Evolutionary conservation across 169 alveolate genomes (phyloP), one percentile per base, ranked within the genome.

Genomic region (Toxoplasma gondii): DNA sequence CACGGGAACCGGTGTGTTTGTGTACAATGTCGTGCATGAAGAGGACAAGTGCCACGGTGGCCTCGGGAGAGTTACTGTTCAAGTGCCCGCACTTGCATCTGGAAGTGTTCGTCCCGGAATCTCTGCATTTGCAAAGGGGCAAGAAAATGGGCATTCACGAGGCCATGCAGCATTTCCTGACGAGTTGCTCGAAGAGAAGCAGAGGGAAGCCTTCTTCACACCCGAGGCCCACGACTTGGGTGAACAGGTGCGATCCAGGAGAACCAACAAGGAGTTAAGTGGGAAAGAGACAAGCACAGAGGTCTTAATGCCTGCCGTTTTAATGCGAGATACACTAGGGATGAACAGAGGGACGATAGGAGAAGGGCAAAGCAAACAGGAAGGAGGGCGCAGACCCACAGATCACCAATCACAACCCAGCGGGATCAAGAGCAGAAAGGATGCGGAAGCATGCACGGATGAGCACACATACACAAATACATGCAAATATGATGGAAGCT

Each of bases 31-130:
- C 27, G 19, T 24, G 41, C 17, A 24, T 38, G 43, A 82, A 45
- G 90, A 82, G 17, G 7, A 36, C 31, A 41, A 31, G 38, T 82
- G 90, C 90, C 69, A 44, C 38, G 90, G 67, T 16, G 90, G 54
- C 16, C 90, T 82, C 34, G 67, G 90, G 69, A 7, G 38, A 45
- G 90, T 49, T 31, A 82, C 67, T 31, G 93, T 91, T 44, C 88
- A 78, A 0, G 80, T 91, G 80, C 93, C 93, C 17, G 78, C 93
- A 22, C 43, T 74, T 22, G 93, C 78, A 0, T 34, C 80, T 34
- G n/a, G 83, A n/a, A 64, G 93, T 7, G 74, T 91, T 16, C 49
- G 93, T 36, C 93, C 93, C 10, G 93, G 93, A 22, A 74, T 91
- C 27, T 74, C 93, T 16, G 39, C 54, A 29, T 91, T 44, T 41